These are phyloP conservation scores for Polyporus tsugae DNA, from an alignment of 1,284 basidiomycete genomes.

Conservation along the genomic window DNA sequence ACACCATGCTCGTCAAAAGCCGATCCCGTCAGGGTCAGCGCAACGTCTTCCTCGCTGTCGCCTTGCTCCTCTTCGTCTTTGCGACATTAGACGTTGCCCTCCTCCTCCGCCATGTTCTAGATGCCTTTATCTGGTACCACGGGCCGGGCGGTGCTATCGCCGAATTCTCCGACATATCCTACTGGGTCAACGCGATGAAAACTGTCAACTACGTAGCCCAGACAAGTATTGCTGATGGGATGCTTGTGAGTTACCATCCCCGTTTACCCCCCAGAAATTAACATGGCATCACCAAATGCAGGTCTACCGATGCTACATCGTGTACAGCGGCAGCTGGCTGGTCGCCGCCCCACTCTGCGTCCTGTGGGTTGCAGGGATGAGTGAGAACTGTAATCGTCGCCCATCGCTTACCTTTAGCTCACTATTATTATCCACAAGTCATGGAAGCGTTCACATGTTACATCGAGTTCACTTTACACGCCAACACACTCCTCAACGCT, in stretches of 20 bases:
- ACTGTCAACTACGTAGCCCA: slow-evolving; percentile 30
- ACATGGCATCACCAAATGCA: slow-evolving; percentile 5
- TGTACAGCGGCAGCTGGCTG: slow-evolving; percentile 32
- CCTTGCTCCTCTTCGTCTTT: slow-evolving; percentile 13
- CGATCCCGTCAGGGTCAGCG: not conserved
- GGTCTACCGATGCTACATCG: slow-evolving; percentile 41
- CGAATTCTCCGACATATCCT: slow-evolving; percentile 37
- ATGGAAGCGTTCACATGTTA: not conserved
- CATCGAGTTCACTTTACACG: slow-evolving; percentile 7
- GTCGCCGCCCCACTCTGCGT: slow-evolving; percentile 13
- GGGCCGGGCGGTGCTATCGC: slow-evolving; percentile 35
- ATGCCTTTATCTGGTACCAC: slow-evolving; percentile 39
- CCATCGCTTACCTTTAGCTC: not conserved
- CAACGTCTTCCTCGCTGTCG: not conserved
- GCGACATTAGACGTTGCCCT: slow-evolving; percentile 38
- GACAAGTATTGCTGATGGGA: slow-evolving; percentile 37
- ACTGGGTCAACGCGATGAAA: slow-evolving; percentile 40
- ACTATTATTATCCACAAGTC: not conserved
- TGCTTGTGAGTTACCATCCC: slow-evolving; percentile 33
- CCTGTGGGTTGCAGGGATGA: slow-evolving; percentile 8
- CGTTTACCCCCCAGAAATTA: not conserved
- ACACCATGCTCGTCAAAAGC: not conserved
- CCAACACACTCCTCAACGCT: slow-evolving; percentile 10
- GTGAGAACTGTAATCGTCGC: not conserved
- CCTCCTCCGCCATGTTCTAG: slow-evolving; percentile 37